Evolutionary conservation across 768 basidiomycete genomes (phyloP).

Genomic region (Lactarius sanguifluus): DNA sequence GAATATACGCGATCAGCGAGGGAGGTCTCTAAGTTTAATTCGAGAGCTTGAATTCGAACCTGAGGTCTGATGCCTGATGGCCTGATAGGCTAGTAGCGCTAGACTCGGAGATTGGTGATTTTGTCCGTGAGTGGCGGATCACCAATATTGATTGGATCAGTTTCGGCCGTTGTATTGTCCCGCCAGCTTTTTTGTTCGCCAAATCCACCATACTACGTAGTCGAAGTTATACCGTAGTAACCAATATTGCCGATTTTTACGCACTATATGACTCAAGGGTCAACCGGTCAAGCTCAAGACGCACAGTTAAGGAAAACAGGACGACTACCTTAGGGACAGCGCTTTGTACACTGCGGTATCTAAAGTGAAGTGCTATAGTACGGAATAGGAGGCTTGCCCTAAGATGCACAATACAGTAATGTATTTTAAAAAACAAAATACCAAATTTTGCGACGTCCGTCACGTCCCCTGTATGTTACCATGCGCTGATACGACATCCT

Average conservation of each 20-base stretch:
- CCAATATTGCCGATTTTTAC: neutral
- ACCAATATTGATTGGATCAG: no score
- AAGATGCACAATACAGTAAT: no score
- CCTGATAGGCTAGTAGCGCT: no score
- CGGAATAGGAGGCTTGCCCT: no score
- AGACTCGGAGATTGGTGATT: neutral
- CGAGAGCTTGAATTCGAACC: neutral
- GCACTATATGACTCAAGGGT: neutral
- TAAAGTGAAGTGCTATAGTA: no score
- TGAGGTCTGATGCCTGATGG: no score
- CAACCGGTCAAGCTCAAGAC: no score
- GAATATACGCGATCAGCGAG: neutral
- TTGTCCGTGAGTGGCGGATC: neutral
- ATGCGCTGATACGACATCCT: neutral
- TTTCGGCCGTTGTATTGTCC: neutral
- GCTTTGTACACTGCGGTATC: no score
- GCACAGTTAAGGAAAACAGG: no score
- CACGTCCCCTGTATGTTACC: neutral
- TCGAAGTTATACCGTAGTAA: neutral
- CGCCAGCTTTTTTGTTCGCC: neutral
- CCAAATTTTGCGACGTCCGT: no score
- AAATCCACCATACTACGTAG: neutral
- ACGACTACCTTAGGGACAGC: no score
- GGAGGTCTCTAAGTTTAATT: neutral
- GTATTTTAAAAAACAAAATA: no score